These are phyloP conservation scores for Aspergillus proliferans DNA, from an alignment of 2,329 filamentous ascomycete genomes.

Conservation along the genomic window DNA sequence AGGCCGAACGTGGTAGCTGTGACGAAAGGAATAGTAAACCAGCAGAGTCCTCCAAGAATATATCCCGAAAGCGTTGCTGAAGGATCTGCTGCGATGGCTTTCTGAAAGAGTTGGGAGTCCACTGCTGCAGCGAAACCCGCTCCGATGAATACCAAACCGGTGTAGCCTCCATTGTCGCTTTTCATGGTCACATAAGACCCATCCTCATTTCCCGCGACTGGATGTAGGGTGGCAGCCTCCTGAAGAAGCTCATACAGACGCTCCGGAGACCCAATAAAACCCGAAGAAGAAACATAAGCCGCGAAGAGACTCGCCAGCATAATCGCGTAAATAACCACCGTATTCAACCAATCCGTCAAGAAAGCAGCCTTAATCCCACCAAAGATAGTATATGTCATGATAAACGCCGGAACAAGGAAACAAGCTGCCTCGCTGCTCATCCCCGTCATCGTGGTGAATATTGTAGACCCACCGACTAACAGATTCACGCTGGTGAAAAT, in stretches of 20 bases:
- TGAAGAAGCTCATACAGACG: conserved; percentile 73
- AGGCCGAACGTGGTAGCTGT: conserved; percentile 84
- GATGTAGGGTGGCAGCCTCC: conserved; percentile 61
- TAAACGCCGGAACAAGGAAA: conserved; percentile 73
- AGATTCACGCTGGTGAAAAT: conserved; percentile 86
- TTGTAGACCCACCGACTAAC: conserved; percentile 74
- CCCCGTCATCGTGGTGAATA: conserved; percentile 64
- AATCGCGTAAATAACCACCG: conserved; percentile 64
- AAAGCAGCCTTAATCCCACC: conserved; percentile 82
- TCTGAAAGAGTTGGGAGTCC: conserved; percentile 30
- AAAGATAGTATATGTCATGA: conserved; percentile 70
- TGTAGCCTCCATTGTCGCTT: conserved; percentile 82
- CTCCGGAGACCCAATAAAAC: conserved; percentile 65
- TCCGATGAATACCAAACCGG: conserved; percentile 35
- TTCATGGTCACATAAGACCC: conserved; percentile 85
- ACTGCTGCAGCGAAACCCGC: no score
- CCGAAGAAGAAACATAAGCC: conserved; percentile 73
- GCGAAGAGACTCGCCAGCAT: conserved; percentile 67
- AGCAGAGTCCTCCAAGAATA: conserved; percentile 75
- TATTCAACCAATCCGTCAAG: conserved; percentile 79
- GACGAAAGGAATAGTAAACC: conserved; percentile 91
- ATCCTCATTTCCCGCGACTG: conserved; percentile 70
- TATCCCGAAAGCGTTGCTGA: conserved; percentile 84
- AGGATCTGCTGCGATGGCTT: conserved; percentile 81
- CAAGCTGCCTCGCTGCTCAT: conserved; percentile 74